Percentiles rank a stretch among this genome's conserved stretches.
Conservation (phyloP, 345 rosid genomes). For the Aurinia saxatilis region DNA sequence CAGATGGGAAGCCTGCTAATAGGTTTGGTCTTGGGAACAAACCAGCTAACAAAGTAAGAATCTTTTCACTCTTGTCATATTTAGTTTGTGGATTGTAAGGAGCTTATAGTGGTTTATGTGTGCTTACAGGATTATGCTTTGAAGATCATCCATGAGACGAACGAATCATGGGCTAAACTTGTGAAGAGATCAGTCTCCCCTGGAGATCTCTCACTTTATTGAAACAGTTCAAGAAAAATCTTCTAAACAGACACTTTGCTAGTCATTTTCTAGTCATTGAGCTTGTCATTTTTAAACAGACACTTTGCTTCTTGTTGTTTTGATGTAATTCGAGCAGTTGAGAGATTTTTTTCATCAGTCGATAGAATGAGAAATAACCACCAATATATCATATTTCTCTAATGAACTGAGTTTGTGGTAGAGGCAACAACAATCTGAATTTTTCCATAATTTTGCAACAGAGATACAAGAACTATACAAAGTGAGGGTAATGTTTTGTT, state of each 20-base stretch:
- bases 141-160: constrained; percentile 58
- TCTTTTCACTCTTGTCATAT: not conserved
- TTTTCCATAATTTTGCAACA: not conserved
- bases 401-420: not conserved
- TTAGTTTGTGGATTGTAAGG: not conserved
- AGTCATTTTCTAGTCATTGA: not conserved
- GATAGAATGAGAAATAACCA: not conserved
- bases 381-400: too few species aligned
- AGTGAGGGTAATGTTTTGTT: not conserved
- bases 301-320: not conserved
- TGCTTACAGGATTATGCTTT: constrained; percentile 56
- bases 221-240: not conserved
- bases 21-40: constrained; percentile 81
- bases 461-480: constrained; percentile 4
- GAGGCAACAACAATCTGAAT: not conserved
- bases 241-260: not conserved
- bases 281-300: not conserved
- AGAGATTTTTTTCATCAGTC: not conserved
- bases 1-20: constrained; percentile 87
- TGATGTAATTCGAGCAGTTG: not conserved
- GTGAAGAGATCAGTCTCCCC: constrained; percentile 51
- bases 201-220: constrained; percentile 48
- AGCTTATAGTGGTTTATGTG: not conserved
- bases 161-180: constrained; percentile 69
- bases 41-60: constrained; percentile 61